A percentile compares a stretch with the other conserved stretches of the same genome.
phyloP scores from a whole-genome alignment of 345 rosid genomes.

The Ricinus communis region DNA sequence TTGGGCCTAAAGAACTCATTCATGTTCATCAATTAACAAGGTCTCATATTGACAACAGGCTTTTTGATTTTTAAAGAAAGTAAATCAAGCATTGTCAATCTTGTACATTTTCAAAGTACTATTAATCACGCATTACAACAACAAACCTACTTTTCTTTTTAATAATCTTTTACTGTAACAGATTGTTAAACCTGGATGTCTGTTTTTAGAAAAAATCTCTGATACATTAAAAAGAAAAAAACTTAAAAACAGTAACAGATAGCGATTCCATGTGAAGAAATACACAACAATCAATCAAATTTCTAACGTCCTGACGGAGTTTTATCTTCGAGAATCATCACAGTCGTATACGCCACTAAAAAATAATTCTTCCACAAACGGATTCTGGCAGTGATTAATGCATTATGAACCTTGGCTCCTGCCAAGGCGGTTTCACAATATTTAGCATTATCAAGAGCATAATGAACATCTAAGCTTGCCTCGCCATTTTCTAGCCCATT shows the following conservation, averaged over 20 bases:
- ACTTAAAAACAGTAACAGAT: not conserved
- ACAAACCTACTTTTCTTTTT: too few relatives aligned
- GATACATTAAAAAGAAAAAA: not conserved
- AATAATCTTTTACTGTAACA: too few relatives aligned
- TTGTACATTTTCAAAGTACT: too few relatives aligned
- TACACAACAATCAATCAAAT: not conserved
- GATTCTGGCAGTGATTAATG: not conserved
- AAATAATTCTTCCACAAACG: conserved; percentile 11
- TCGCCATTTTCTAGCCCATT: conserved; percentile 3
- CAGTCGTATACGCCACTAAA: conserved; percentile 4
- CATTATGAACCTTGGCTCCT: not conserved
- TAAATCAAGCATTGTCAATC: too few relatives aligned
- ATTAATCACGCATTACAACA: too few relatives aligned
- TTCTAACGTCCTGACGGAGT: not conserved
- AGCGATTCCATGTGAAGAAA: not conserved
- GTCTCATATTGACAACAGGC: too few relatives aligned
- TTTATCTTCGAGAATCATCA: not conserved
- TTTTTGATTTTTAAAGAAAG: too few relatives aligned
- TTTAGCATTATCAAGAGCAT: conserved; percentile 13
- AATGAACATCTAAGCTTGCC: conserved; percentile 23
- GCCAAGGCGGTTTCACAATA: conserved; percentile 15
- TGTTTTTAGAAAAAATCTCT: too few relatives aligned
- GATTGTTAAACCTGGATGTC: too few relatives aligned
- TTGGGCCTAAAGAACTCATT: too few relatives aligned
- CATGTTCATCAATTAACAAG: too few relatives aligned